Evolutionary conservation across 176 grass and related monocot species (phyloP).

Genomic region (Eragrostis curvula): DNA sequence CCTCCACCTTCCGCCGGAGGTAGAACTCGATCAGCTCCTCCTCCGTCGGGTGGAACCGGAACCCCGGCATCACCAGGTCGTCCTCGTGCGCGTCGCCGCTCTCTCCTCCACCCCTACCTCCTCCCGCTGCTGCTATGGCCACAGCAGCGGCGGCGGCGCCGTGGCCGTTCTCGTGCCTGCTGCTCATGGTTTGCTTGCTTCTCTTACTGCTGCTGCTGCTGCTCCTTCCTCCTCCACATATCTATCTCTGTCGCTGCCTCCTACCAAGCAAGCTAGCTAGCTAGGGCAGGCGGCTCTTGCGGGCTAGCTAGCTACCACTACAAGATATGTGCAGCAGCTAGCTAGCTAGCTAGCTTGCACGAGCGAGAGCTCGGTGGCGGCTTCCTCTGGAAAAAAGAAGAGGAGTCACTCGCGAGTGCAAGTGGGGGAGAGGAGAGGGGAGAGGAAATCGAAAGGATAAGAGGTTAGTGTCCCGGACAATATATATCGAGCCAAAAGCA

Average conservation of each 20-base stretch:
- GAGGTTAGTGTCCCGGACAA: conserved; percentile 43
- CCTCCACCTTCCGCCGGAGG: conserved; percentile 91
- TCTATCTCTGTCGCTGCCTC: not conserved
- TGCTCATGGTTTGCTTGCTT: conserved; percentile 6
- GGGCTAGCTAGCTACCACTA: not conserved
- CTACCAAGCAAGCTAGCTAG: not conserved
- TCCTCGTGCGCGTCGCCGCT: conserved; percentile 69
- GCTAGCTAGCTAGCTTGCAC: conserved; percentile 37
- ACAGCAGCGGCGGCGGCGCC: not conserved
- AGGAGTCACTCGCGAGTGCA: not conserved
- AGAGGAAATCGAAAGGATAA: conserved; percentile 42
- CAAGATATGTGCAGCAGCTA: not conserved
- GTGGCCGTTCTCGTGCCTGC: conserved; percentile 41
- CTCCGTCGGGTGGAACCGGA: conserved; percentile 98
- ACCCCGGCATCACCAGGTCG: conserved; percentile 91
- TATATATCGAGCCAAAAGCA: conserved; percentile 34
- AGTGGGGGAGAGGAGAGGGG: conserved; percentile 31
- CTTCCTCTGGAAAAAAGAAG: conserved; percentile 21
- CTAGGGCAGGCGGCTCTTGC: conserved; percentile 37
- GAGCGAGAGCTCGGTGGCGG: conserved; percentile 44
- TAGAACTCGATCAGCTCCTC: conserved; percentile 99
- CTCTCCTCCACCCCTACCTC: conserved; percentile 34
- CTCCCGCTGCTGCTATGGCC: not conserved
- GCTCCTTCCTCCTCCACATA: conserved; percentile 32
- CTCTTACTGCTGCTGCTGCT: not conserved